Evolutionary conservation across 1,139 yeast species (phyloP).

Genomic region (Yamadazyma atlantica): DNA sequence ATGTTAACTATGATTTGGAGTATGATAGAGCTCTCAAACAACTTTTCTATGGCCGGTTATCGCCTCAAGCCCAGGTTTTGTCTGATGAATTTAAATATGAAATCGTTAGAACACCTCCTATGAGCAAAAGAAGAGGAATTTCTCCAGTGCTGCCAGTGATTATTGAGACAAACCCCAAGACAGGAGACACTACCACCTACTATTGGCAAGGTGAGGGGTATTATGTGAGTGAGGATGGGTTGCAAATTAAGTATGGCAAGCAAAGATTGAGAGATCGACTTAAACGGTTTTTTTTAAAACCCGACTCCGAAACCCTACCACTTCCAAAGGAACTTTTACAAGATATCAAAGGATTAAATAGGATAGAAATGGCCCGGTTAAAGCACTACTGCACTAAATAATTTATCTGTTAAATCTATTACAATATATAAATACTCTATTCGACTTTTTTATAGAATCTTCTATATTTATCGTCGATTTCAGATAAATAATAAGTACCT

Average conservation of each 20-base stretch:
- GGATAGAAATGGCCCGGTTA: conserved; percentile 3
- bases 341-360: conserved; percentile 2
- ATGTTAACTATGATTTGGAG: not conserved
- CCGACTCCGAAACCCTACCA: not conserved
- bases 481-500: conserved; percentile 84
- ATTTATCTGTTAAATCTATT: no score
- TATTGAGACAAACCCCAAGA: not conserved
- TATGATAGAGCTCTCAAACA: not conserved
- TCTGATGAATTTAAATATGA: not conserved
- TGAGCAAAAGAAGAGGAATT: not conserved
- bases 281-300: not conserved
- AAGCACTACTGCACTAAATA: no score
- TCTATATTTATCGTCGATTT: conserved; percentile 86
- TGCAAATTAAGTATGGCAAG: conserved; percentile 2
- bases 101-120: not conserved
- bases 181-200: not conserved
- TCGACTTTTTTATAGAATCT: conserved; percentile 38
- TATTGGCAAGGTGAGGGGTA: conserved; percentile 7
- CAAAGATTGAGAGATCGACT: not conserved
- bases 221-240: conserved; percentile 9
- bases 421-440: no score
- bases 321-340: conserved; percentile 1
- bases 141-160: not conserved
- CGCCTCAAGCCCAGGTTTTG: not conserved
- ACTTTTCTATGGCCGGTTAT: not conserved